A percentile compares a stretch with the other conserved stretches of the same genome.
Conservation (phyloP, 345 rosid species). For the Camelina laxa region DNA sequence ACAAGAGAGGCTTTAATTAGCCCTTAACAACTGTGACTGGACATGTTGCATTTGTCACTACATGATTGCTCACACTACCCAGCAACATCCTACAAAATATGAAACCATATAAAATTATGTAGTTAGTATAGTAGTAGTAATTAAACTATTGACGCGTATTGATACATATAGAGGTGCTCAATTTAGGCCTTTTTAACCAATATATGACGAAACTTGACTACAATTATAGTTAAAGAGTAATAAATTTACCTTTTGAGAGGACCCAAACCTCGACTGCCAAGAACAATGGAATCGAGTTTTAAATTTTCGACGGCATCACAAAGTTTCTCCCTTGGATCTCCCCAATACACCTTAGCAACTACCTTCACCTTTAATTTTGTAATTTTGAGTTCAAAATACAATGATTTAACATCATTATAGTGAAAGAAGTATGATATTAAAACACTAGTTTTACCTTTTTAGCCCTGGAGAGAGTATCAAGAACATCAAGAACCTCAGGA, state of each 20-base stretch:
- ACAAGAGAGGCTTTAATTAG: conserved; percentile 20
- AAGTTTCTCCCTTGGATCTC: conserved; percentile 82
- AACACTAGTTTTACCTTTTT: conserved; percentile 51
- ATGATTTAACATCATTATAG: background rate
- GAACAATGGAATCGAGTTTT: conserved; percentile 72
- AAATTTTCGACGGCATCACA: conserved; percentile 67
- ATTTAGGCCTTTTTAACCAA: background rate
- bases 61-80: conserved; percentile 80
- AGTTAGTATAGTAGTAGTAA: background rate
- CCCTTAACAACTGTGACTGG: conserved; percentile 85
- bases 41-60: conserved; percentile 71
- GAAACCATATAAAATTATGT: background rate
- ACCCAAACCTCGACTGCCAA: conserved; percentile 96
- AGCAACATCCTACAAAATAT: conserved; percentile 61
- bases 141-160: background rate
- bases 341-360: conserved; percentile 83
- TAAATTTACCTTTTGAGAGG: conserved; percentile 61
- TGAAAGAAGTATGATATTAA: background rate
- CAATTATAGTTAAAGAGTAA: background rate
- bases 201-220: background rate
- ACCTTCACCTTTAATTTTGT: conserved; percentile 55
- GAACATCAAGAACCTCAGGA: conserved; percentile 65
- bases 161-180: background rate
- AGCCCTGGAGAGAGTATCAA: conserved; percentile 62
- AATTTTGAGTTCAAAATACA: background rate